A percentile compares a stretch with the other conserved stretches of the same genome.
These are phyloP conservation scores for Kockovaella imperatae DNA, from an alignment of 768 basidiomycete species.

Conservation along the genomic window DNA sequence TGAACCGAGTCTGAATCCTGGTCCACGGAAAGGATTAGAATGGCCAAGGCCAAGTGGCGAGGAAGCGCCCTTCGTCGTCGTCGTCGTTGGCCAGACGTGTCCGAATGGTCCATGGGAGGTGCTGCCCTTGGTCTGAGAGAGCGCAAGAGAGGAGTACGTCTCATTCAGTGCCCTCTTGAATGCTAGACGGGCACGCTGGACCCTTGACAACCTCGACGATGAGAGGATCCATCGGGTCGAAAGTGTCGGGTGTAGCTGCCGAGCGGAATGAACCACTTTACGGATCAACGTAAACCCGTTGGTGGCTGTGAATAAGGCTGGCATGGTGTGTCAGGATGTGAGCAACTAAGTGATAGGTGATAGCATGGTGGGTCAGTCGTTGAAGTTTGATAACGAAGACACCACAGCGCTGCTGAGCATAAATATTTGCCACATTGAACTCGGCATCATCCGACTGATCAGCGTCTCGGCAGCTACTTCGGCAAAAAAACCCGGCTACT, in stretches of 20 bases:
- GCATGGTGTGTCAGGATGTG: too few relatives aligned
- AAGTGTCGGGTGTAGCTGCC: constrained; percentile 15
- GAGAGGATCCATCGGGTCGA: background rate
- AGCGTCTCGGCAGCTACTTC: too few relatives aligned
- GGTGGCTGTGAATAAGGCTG: constrained; percentile 26
- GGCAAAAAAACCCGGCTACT: too few relatives aligned
- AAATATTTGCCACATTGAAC: too few relatives aligned
- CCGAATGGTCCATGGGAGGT: too few relatives aligned
- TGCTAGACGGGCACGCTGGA: background rate
- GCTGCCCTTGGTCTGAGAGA: too few relatives aligned
- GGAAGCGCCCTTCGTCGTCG: background rate
- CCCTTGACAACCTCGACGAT: background rate
- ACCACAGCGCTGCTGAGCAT: too few relatives aligned
- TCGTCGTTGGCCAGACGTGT: too few relatives aligned
- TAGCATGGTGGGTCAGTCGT: too few relatives aligned
- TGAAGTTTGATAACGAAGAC: too few relatives aligned
- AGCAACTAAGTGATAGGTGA: too few relatives aligned
- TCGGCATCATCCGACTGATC: too few relatives aligned
- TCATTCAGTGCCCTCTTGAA: background rate
- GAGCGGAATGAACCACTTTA: constrained; percentile 14
- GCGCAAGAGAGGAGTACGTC: background rate
- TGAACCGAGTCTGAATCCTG: constrained; percentile 3
- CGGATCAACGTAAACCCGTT: constrained; percentile 19
- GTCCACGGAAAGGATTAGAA: constrained; percentile 4
- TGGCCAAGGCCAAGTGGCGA: background rate